Base-by-base conservation (phyloP, 768 basidiomycete genomes). In the Crassisporium funariophilum region DNA sequence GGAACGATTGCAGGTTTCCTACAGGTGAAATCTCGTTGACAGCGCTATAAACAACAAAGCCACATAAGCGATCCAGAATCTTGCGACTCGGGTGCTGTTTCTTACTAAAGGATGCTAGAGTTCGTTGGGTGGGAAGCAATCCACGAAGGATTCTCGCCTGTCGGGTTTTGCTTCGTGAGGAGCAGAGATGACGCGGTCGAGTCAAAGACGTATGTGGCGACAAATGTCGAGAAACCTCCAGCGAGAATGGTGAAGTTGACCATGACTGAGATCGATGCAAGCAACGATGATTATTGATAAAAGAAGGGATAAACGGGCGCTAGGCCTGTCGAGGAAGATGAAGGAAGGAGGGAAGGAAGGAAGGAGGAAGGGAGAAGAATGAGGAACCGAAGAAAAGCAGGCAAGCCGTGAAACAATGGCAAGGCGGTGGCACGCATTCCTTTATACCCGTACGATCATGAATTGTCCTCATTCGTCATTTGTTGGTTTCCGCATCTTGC, bases 81-180 rank as follows among this genome's bases (percentile, higher is more conserved):
- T 25, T 22, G 29, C 17, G 31, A 19, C 17, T 15, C 10, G 11
- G 17, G n/a, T 12, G 21, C 19, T 22, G 13, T 10, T 9, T 69
- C 80, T 37, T 49, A 84, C 83, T 84, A 84, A 42, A 84, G 67
- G 24, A 85, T 74, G 48, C 73, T 81, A 21, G 67, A 65, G 60
- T 84, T 79, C 33, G 70, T 69, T 0, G 76, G 77, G 50, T 82
- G 75, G 12, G 70, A 72, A 0, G 68, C 70, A 23, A 86, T 79
- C 83, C 83, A 84, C 0, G 81, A 81, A 1, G 79, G 72, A 55
- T 77, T 82, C 4, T 54, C 58, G 1, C 76, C 78, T 0, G 77
- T 76, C 8, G 71, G 70, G 4, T 66, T 71, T 55, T 76, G 69
- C 47, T 72, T 62, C 23, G 73, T 52, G 40, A 81, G 67, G 9